A percentile compares a stretch with the other conserved stretches of the same genome.
These are phyloP conservation scores for Nidula microcarpa DNA, from an alignment of 768 basidiomycete genomes.

Conservation along the genomic window DNA sequence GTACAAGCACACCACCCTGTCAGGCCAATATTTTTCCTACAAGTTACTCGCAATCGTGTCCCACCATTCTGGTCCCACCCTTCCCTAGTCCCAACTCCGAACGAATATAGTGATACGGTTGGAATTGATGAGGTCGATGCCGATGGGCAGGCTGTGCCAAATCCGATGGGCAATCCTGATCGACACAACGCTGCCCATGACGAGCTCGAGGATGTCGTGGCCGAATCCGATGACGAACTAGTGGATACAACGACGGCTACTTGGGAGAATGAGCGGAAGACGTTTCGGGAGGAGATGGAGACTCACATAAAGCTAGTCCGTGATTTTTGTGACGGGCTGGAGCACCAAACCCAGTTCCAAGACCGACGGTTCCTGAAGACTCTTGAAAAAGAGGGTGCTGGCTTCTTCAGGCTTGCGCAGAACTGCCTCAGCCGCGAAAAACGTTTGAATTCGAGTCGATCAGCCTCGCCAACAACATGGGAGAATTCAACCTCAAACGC, in stretches of 20 bases:
- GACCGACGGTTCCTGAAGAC: neutral
- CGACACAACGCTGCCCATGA: too few species aligned
- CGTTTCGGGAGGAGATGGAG: neutral
- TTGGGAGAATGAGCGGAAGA: neutral
- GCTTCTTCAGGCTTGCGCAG: neutral
- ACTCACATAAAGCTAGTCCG: neutral
- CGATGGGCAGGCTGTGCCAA: too few species aligned
- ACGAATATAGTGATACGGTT: slow-evolving; percentile 4
- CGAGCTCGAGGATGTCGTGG: too few species aligned
- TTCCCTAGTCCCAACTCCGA: slow-evolving; percentile 5
- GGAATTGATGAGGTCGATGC: too few species aligned
- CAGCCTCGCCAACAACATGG: neutral
- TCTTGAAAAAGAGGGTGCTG: neutral
- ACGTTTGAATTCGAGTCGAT: neutral
- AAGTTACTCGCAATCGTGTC: slow-evolving; percentile 12
- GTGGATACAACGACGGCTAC: neutral
- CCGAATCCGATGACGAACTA: neutral
- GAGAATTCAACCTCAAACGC: neutral
- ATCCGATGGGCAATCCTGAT: too few species aligned
- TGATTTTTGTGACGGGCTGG: neutral
- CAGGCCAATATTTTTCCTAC: slow-evolving; percentile 15
- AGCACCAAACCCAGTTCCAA: neutral
- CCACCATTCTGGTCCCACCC: slow-evolving; percentile 17
- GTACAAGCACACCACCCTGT: slow-evolving; percentile 16
- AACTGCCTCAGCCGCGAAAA: neutral